A percentile compares a stretch with the other conserved stretches of the same genome.
Evolutionary conservation across 257 asterid species (phyloP).

Genomic region (Apocynum venetum): DNA sequence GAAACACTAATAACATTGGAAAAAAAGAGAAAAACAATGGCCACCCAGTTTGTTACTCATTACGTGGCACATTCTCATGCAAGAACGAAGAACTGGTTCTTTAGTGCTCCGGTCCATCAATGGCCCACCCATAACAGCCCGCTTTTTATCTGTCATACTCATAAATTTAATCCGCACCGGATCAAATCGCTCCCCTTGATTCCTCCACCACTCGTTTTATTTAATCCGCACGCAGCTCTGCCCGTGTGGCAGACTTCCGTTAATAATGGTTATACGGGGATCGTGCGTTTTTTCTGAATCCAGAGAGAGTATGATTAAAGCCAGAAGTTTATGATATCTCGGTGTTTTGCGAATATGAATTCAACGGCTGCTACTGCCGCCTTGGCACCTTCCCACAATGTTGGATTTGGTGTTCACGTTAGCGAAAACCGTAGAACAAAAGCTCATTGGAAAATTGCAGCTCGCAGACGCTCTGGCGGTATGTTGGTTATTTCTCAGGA

Average conservation of each 20-base stretch:
- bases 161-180: not conserved
- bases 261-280: not conserved
- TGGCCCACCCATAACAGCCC: not conserved
- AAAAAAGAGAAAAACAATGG: not conserved
- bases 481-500: slow-evolving; percentile 8
- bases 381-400: slow-evolving; percentile 9
- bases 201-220: not conserved
- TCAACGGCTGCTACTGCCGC: slow-evolving; percentile 9
- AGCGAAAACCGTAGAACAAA: not conserved
- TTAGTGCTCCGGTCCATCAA: too few relatives aligned
- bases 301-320: not conserved
- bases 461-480: slow-evolving; percentile 6
- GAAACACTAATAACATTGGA: too few relatives aligned
- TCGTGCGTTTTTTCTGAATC: not conserved
- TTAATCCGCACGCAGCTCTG: not conserved
- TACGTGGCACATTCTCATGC: not conserved
- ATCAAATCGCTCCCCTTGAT: not conserved
- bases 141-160: not conserved
- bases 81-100: not conserved
- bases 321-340: not conserved
- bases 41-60: not conserved
- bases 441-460: slow-evolving; percentile 6
- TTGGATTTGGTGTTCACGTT: not conserved
- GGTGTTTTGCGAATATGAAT: not conserved
- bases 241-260: not conserved